Conservation (phyloP, 306 rosid species). For the Herpetospermum pedunculosum region DNA sequence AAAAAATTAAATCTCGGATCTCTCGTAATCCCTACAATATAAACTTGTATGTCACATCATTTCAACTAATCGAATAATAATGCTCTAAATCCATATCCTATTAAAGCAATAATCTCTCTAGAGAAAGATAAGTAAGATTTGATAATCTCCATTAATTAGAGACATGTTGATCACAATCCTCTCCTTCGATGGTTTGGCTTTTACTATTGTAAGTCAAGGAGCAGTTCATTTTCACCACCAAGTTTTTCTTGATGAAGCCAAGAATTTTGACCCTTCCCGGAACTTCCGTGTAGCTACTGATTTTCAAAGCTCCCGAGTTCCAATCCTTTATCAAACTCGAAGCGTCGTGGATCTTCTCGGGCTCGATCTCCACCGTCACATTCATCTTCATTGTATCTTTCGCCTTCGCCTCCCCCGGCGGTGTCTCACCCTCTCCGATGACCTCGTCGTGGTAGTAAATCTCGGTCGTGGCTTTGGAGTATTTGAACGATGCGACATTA, state of each 20-base stretch:
- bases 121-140: no score
- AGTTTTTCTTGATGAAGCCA: constrained; percentile 16
- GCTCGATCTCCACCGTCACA: constrained; percentile 18
- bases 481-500: constrained; percentile 29
- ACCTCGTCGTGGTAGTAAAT: constrained; percentile 8
- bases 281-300: constrained; percentile 19
- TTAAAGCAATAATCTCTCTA: no score
- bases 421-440: constrained; percentile 24
- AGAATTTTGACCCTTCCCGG: constrained; percentile 24
- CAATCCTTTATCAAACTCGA: not conserved
- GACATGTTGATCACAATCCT: constrained; percentile 12
- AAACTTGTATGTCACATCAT: not conserved
- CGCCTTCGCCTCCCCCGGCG: constrained; percentile 27
- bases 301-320: not conserved
- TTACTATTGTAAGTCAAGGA: constrained; percentile 10
- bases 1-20: not conserved
- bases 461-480: constrained; percentile 8
- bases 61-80: no score
- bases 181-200: not conserved
- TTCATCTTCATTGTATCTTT: constrained; percentile 22
- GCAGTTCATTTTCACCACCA: constrained; percentile 23
- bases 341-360: not conserved
- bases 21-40: not conserved
- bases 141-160: not conserved
- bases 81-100: no score